Percentiles rank a stretch among this genome's conserved stretches.
Evolutionary conservation across 768 basidiomycete species (phyloP).

Genomic region (Phanerochaete carnosa): DNA sequence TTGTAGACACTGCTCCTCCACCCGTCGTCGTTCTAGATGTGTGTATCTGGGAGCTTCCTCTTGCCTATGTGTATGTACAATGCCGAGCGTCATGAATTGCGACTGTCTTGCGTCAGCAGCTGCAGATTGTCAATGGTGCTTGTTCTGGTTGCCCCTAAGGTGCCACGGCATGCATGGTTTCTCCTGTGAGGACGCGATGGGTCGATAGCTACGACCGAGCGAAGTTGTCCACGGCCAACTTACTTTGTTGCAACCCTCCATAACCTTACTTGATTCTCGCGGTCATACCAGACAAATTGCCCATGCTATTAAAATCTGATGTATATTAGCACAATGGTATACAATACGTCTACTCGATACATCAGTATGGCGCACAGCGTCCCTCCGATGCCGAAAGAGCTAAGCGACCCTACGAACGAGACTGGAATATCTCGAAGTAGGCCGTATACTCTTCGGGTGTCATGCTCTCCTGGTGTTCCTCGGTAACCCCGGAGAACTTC

Average conservation of each 20-base stretch:
- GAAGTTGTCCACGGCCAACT: no score
- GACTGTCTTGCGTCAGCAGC: not conserved
- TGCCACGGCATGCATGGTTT: no score
- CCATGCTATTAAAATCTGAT: conserved; percentile 1
- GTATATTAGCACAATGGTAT: conserved; percentile 7
- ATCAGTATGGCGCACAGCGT: not conserved
- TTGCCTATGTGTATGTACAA: not conserved
- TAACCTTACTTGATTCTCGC: no score
- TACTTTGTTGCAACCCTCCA: no score
- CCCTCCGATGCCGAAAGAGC: not conserved
- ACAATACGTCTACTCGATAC: conserved; percentile 6
- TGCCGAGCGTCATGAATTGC: not conserved
- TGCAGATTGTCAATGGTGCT: not conserved
- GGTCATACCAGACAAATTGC: not conserved
- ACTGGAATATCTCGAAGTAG: conserved; percentile 58
- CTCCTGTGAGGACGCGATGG: no score
- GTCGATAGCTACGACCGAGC: no score
- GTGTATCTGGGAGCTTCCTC: not conserved
- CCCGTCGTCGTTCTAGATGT: conserved; percentile 5
- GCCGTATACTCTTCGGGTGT: conserved; percentile 88
- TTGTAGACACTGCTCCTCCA: conserved; percentile 7
- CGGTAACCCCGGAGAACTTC: conserved; percentile 77
- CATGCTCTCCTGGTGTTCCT: conserved; percentile 92
- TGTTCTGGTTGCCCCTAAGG: no score
- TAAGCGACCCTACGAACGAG: not conserved